Evolutionary conservation across 2,329 filamentous ascomycete species (phyloP).

Genomic region (Alternaria sp.): DNA sequence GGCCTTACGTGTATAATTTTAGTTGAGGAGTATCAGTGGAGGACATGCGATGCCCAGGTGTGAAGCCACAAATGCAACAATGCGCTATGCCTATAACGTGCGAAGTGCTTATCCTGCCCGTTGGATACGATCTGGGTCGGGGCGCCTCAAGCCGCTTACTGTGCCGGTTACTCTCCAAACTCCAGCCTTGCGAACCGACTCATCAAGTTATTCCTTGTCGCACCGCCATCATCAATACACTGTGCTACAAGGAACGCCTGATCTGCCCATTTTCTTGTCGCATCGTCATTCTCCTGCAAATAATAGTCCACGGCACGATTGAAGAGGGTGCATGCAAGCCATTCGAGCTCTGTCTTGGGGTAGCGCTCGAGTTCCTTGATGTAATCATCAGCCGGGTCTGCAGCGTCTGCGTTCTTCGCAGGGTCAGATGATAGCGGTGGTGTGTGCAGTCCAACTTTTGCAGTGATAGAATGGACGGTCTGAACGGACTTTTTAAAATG

Average conservation of each 20-base stretch:
- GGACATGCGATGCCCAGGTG: neutral
- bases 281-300: slow-evolving; percentile 59
- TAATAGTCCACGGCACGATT: slow-evolving; percentile 73
- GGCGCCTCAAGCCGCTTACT: neutral
- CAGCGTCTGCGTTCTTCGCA: slow-evolving; percentile 7
- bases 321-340: slow-evolving; percentile 68
- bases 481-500: slow-evolving; percentile 8
- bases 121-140: neutral
- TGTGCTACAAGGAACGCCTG: slow-evolving; percentile 69
- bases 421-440: slow-evolving; percentile 24
- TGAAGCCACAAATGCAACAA: slow-evolving; percentile 10
- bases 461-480: neutral
- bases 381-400: slow-evolving; percentile 30
- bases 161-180: slow-evolving; percentile 6
- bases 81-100: slow-evolving; percentile 1
- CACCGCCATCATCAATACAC: slow-evolving; percentile 62
- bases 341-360: slow-evolving; percentile 74
- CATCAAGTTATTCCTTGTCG: slow-evolving; percentile 39
- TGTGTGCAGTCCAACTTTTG: slow-evolving; percentile 17
- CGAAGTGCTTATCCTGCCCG: slow-evolving; percentile 3
- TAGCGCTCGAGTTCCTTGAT: slow-evolving; percentile 59
- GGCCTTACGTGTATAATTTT: slow-evolving; percentile 13
- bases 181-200: slow-evolving; percentile 55
- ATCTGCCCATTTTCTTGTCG: slow-evolving; percentile 68
- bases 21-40: slow-evolving; percentile 1